Evolutionary conservation across 2,329 filamentous ascomycete species (phyloP), one percentile per base, ranked within the genome.

Genomic region (Achaetomium macrosporum): DNA sequence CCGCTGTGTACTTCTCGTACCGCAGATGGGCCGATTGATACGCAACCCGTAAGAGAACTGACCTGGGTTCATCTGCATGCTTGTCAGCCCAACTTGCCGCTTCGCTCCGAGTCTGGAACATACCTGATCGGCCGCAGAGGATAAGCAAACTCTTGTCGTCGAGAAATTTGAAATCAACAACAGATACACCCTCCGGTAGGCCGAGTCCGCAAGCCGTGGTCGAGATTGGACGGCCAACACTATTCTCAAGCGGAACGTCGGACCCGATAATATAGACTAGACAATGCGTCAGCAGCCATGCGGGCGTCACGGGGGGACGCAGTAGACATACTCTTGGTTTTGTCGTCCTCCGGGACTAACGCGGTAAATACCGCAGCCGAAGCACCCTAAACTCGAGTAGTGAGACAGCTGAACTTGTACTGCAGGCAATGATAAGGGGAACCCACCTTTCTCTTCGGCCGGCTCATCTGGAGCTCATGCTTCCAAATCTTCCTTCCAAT

Each of bases 161-260:
- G 41, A 88, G 75, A 62, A 90, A 89, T 63, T 85, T 84, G 13
- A 86, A 66, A 64, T 90, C 84, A 17, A 81, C 40, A 8, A 63
- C 55, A 8, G 45, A 66, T 15, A 84, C 68, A n/a, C 69, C 69
- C 6, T 69, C 62, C 1, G 66, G 69, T 1, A 81, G 66, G 31
- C 67, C 66, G 9, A 82, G 57, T 20, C 66, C 64, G 35, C 73
- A 71, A 4, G 68, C 66, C n/a, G 66, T 65, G 2, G 71, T 71
- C 1, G 66, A 60, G 3, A 69, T 62, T 35, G 68, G 66, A 50
- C 73, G 72, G 59, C 79, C 87, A 53, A 85, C 79, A 37, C 81
- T 81, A 47, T 83, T 83, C 51, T 76, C 67, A 3, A 84, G 76
- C 11, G 71, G 66, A 12, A 83, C 71, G 0, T 67, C 63, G 1